These are phyloP conservation scores for Termitomyces sp. DNA, from an alignment of 768 basidiomycete genomes.

Conservation along the genomic window DNA sequence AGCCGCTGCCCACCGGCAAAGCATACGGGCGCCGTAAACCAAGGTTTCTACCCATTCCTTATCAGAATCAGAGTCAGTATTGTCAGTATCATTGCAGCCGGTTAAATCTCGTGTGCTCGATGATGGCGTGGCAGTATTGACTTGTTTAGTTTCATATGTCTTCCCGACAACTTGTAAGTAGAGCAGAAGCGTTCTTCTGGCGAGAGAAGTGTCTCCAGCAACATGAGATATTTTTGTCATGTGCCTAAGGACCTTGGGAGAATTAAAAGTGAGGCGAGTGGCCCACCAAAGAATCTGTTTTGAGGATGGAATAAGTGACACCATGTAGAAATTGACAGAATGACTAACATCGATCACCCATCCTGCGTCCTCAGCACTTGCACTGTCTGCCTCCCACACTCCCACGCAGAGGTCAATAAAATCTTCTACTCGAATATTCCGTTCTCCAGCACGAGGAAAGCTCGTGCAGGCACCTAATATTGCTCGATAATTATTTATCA, in stretches of 20 bases:
- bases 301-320: neutral
- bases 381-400: constrained; percentile 75
- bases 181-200: constrained; percentile 70
- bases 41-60: constrained; percentile 67
- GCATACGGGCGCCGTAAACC: constrained; percentile 71
- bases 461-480: constrained; percentile 62
- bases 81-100: constrained; percentile 13
- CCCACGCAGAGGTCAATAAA: constrained; percentile 78
- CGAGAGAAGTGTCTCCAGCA: constrained; percentile 53
- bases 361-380: constrained; percentile 53
- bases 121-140: neutral
- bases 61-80: constrained; percentile 55
- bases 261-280: constrained; percentile 91
- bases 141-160: constrained; percentile 54
- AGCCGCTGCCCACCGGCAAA: constrained; percentile 48
- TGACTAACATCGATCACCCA: constrained; percentile 78
- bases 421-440: constrained; percentile 75
- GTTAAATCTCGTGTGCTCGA: constrained; percentile 7
- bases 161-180: constrained; percentile 86
- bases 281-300: constrained; percentile 88
- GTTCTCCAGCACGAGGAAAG: constrained; percentile 80
- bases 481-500: constrained; percentile 67
- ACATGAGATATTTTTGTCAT: constrained; percentile 71
- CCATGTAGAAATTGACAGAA: constrained; percentile 1
- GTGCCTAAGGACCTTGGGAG: constrained; percentile 78